These are phyloP conservation scores for Scopulariopsis brevicaulis DNA, from an alignment of 2,329 filamentous ascomycete species.

Conservation along the genomic window DNA sequence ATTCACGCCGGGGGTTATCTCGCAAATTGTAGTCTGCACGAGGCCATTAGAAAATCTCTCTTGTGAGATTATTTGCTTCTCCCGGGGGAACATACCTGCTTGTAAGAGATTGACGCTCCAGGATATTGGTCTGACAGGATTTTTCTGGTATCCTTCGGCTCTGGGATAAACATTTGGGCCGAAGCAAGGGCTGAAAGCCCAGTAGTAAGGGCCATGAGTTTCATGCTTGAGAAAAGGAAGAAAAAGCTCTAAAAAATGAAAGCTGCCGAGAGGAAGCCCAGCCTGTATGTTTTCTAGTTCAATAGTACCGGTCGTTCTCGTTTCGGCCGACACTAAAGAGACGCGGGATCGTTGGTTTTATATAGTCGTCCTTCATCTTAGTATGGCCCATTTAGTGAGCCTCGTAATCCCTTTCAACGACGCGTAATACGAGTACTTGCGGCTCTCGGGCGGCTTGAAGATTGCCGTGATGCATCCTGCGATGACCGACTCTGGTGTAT, in stretches of 20 bases:
- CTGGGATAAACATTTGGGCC: background rate
- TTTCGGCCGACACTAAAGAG: no score
- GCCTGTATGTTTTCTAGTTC: no score
- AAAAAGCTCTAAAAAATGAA: background rate
- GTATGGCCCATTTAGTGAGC: no score
- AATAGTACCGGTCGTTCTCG: no score
- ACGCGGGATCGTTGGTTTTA: no score
- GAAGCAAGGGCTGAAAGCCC: background rate
- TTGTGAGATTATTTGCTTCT: no score
- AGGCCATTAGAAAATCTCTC: background rate
- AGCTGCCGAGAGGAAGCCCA: background rate
- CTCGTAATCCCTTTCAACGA: no score
- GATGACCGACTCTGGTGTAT: background rate
- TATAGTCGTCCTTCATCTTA: no score
- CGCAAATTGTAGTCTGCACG: constrained; percentile 25
- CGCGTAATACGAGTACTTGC: no score
- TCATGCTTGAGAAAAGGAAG: background rate
- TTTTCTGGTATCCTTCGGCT: background rate
- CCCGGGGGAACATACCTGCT: constrained; percentile 7
- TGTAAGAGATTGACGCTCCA: constrained; percentile 12
- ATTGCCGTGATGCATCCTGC: no score
- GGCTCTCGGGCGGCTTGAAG: no score
- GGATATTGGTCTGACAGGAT: constrained; percentile 5
- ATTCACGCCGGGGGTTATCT: constrained; percentile 16
- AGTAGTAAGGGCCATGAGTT: background rate